phyloP scores from a whole-genome alignment of 2,329 filamentous ascomycete genomes.

The Grosmannia clavigera region DNA sequence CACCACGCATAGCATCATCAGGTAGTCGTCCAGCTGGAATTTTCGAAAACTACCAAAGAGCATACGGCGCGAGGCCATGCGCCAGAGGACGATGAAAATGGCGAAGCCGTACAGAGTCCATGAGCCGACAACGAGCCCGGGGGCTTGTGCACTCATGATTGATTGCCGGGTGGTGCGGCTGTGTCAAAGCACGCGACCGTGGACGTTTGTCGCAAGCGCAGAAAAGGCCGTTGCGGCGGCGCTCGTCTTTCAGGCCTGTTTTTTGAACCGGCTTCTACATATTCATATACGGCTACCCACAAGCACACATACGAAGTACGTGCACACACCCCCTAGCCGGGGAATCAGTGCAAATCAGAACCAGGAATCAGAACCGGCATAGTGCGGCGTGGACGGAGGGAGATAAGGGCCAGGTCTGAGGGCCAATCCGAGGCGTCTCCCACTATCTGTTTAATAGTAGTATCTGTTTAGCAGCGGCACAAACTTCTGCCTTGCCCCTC shows the following conservation, averaged over 20 bases:
- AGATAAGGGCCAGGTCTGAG: neutral
- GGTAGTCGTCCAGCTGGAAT: constrained; percentile 44
- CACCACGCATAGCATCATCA: constrained; percentile 39
- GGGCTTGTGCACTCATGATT: neutral
- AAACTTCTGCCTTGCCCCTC: neutral
- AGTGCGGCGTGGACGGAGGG: neutral
- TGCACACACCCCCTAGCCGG: neutral
- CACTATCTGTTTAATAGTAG: neutral
- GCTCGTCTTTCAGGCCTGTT: neutral
- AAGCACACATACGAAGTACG: too few relatives aligned
- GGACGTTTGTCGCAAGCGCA: neutral
- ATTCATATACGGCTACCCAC: neutral
- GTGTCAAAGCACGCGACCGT: neutral
- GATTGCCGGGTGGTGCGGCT: neutral
- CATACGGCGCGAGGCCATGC: constrained; percentile 18
- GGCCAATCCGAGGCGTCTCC: neutral
- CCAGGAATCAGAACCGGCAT: neutral
- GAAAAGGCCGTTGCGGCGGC: too few relatives aligned
- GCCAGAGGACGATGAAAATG: constrained; percentile 9
- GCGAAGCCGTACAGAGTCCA: constrained; percentile 14
- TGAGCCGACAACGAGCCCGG: constrained; percentile 6
- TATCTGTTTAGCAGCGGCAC: neutral
- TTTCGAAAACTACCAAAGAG: constrained; percentile 30
- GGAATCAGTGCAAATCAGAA: neutral
- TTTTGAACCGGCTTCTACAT: neutral